Base-by-base conservation (phyloP, 1,284 basidiomycete genomes). In the Blastosporella zonata region DNA sequence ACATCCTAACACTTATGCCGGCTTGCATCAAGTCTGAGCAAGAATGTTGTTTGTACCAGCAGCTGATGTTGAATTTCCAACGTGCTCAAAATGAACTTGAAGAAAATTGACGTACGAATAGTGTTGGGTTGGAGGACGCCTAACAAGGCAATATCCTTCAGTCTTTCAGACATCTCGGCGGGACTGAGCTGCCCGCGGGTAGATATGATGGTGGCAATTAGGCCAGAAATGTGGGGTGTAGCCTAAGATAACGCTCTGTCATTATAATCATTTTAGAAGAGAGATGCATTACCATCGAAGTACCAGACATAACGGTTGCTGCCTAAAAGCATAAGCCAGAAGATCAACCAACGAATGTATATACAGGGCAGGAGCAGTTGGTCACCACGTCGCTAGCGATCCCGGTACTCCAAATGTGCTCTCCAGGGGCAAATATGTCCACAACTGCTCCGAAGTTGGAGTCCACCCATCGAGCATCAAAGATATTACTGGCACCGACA, bases 221-320 rank as follows among this genome's bases (percentile, higher is more conserved):
- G 56, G 10, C 68, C 68, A 20, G 68, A 59, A 46, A 70, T 18
- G 20, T 43, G 41, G 27, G 41, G 27, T 10, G 25, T 29, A 18
- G 41, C 41, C 38, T 40, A 22, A 15, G n/a, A 40, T 25, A 12
- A 7, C 3, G 12, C 18, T 3, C 7, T 18, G 21, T 37, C 9
- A 20, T 3, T 6, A 20, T 34, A 21, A 22, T 21, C 6, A 3
- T 8, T 20, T 31, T 8, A 2, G 9, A 7, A 13, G 9, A 21
- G 40, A 2, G 4, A 7, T 10, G 13, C 33, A 49, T 40, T 38
- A 62, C 77, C 78, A 81, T 81, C 28, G 79, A 82, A 43, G 80
- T 82, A 28, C 77, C 78, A 21, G 75, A 82, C 67, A 87, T 82
- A 58, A 78, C 84, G 72, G 87, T 87, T 59, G 72, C 72, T 44